A percentile compares a stretch with the other conserved stretches of the same genome.
Evolutionary conservation across 192 early-diverging fungal species (phyloP).

Genomic region (Coemansia sp.): DNA sequence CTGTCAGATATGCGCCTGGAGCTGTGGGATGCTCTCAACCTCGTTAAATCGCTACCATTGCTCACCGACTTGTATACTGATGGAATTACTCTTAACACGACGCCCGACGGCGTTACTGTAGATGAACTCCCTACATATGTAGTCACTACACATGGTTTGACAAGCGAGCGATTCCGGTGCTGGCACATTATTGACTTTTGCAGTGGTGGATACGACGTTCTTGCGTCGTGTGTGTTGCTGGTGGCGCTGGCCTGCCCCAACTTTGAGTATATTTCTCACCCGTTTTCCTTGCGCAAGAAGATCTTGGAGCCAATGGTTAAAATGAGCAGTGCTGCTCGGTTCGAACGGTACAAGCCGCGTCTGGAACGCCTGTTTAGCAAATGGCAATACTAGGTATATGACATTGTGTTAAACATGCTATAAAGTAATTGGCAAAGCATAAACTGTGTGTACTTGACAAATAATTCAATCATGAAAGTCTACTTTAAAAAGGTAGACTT

Average conservation of each 20-base stretch:
- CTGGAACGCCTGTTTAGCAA: background rate
- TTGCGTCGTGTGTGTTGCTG: background rate
- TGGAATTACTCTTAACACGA: background rate
- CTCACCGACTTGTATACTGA: background rate
- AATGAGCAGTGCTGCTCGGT: background rate
- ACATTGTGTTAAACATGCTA: background rate
- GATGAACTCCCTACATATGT: background rate
- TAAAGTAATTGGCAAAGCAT: background rate
- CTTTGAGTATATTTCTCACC: background rate
- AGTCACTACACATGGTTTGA: background rate
- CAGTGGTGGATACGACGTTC: background rate
- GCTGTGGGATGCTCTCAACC: background rate
- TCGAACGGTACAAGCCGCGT: background rate
- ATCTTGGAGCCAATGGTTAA: background rate
- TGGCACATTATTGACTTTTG: background rate
- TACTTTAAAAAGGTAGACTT: slow-evolving; percentile 11
- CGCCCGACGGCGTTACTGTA: background rate
- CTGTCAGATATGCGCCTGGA: background rate
- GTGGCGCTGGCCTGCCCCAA: background rate
- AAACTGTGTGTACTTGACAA: background rate
- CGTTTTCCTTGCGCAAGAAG: background rate
- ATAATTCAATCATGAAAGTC: background rate
- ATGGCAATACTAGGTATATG: background rate
- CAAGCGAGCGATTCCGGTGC: background rate
- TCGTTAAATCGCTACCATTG: background rate